These are phyloP conservation scores for Exserohilum rostratum DNA, from an alignment of 2,329 filamentous ascomycete genomes.

Conservation along the genomic window DNA sequence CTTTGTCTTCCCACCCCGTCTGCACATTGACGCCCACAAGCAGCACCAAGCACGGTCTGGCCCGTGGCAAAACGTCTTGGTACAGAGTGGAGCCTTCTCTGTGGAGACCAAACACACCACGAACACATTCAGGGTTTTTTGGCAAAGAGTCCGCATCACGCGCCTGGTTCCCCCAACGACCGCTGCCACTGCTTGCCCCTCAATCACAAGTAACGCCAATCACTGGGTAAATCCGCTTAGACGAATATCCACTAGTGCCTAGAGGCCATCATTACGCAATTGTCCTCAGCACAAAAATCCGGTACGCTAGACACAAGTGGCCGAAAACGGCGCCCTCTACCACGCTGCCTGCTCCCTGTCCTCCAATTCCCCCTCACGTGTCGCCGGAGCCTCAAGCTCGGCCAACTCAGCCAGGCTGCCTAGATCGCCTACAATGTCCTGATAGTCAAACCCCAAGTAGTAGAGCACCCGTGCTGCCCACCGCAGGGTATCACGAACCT, in stretches of 20 bases:
- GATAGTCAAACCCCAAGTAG: constrained; percentile 40
- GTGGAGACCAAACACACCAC: constrained; percentile 20
- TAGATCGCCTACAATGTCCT: constrained; percentile 41
- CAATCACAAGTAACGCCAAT: too few species aligned
- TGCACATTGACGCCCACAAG: constrained; percentile 16
- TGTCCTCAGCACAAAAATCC: constrained; percentile 18
- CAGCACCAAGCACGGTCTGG: constrained; percentile 13
- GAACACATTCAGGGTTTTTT: constrained; percentile 24
- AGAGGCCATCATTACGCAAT: constrained; percentile 24
- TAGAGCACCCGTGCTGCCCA: constrained; percentile 42
- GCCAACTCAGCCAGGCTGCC: constrained; percentile 39
- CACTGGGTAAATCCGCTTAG: not conserved
- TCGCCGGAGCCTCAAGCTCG: constrained; percentile 36
- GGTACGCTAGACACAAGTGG: constrained; percentile 24
- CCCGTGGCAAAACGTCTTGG: constrained; percentile 7
- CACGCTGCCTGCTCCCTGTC: constrained; percentile 14
- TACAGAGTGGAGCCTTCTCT: constrained; percentile 11
- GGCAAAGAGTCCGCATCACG: constrained; percentile 8
- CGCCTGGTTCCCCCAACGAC: constrained; percentile 1
- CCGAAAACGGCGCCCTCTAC: constrained; percentile 22
- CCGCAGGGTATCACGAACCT: constrained; percentile 35
- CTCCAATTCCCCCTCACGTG: constrained; percentile 9
- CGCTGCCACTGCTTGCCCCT: constrained; percentile 3
- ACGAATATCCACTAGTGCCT: not conserved
- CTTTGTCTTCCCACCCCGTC: constrained; percentile 1